Base-by-base conservation (phyloP, 2,329 filamentous ascomycete genomes). In the Lasiodiplodia citricola region DNA sequence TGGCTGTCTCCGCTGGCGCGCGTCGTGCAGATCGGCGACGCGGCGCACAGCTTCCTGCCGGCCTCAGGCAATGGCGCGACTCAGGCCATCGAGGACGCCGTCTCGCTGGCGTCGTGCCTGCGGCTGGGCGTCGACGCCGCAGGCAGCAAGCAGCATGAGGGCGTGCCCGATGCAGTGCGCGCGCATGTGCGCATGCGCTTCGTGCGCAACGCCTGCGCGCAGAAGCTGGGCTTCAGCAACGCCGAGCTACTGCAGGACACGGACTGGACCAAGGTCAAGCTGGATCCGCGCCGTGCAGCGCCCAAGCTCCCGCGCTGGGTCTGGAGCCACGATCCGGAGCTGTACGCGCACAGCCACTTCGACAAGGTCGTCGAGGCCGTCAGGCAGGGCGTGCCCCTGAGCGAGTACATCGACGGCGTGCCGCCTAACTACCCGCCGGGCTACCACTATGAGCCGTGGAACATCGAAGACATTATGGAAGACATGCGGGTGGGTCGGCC, bases 221-320 rank as follows among this genome's bases (percentile, higher is more conserved):
- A 85, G 68, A 84, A 85, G 68, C 79, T 84, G 44, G 80, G 81
- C 52, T 83, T 83, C 76, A 79, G 79, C 70, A 83, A 84, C 73
- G 77, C 82, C 31, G 81, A 83, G 73, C 78, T 83, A 10, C 77
- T 84, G 1, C 82, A 84, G 73, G 80, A 83, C 68, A 84, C 82
- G 13, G 80, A 84, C 72, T 84, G 82, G 83, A 78, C 80, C 68
- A 83, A 83, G 70, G 82, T 84, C 68, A 81, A 83, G 73, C 74
- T 82, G 2, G 80, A 83, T 70, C 82, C 81, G 0, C 78, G 80
- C 50, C 76, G 79, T 8, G 82, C 81, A 16, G 79, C 80, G 21
- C 81, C 81, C 44, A 82, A 83, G 72, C 78, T 81, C 2, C 82
- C 82, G 3, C 81, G 80, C 70, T 84, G 82, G 83, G 80, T 84